Evolutionary conservation across 1,139 yeast genomes (phyloP).

Genomic region (Insectozyma bohioensis): DNA sequence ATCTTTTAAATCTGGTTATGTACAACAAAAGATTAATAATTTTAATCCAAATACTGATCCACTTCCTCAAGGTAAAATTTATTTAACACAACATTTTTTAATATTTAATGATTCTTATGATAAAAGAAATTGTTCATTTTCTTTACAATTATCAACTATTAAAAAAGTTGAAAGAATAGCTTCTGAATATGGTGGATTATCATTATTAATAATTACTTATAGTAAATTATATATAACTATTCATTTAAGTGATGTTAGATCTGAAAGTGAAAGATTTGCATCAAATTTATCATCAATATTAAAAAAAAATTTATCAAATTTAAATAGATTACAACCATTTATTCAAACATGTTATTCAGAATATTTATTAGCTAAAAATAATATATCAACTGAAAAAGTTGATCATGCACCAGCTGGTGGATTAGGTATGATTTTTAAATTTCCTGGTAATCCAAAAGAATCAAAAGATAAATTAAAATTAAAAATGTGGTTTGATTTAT

Average conservation of each 20-base stretch:
- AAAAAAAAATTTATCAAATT: constrained; percentile 61
- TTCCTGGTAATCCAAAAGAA: constrained; percentile 85
- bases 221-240: constrained; percentile 64
- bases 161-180: constrained; percentile 87
- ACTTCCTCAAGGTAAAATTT: constrained; percentile 58
- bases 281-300: constrained; percentile 61
- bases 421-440: constrained; percentile 75
- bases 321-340: constrained; percentile 64
- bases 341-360: constrained; percentile 81
- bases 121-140: constrained; percentile 63
- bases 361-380: constrained; percentile 67
- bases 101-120: constrained; percentile 75
- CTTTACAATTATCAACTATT: constrained; percentile 73
- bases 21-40: constrained; percentile 26
- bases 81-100: constrained; percentile 70
- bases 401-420: constrained; percentile 77
- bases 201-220: constrained; percentile 62
- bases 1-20: constrained; percentile 43
- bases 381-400: constrained; percentile 42
- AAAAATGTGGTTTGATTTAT: constrained; percentile 91
- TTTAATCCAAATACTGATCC: constrained; percentile 13
- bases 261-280: constrained; percentile 81
- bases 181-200: constrained; percentile 54
- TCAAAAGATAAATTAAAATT: constrained; percentile 80
- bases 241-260: constrained; percentile 75